phyloP scores from a whole-genome alignment of 768 basidiomycete genomes.

The Boletus vinaceobasis region DNA sequence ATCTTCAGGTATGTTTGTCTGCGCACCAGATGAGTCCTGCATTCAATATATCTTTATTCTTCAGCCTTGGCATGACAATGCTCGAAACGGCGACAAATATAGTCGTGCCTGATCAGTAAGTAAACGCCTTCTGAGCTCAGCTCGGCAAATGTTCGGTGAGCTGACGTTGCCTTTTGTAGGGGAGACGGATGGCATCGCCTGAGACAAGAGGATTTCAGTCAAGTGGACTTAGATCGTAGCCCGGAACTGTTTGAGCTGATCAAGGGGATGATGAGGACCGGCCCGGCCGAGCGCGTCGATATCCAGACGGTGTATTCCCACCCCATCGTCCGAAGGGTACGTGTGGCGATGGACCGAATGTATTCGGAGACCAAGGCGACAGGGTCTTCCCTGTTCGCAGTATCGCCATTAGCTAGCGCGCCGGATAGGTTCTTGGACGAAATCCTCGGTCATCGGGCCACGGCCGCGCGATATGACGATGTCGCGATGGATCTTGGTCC shows the following conservation, averaged over 20 bases:
- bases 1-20: constrained; percentile 78
- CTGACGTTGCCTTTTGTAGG: constrained; percentile 42
- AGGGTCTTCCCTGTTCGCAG: constrained; percentile 44
- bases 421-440: constrained; percentile 61
- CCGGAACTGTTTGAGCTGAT: constrained; percentile 66
- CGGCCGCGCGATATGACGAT: constrained; percentile 13
- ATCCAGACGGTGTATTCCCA: constrained; percentile 58
- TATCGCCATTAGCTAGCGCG: constrained; percentile 63
- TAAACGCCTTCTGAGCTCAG: constrained; percentile 20
- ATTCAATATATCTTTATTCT: constrained; percentile 16
- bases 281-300: constrained; percentile 56
- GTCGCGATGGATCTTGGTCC: constrained; percentile 40
- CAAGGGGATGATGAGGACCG: constrained; percentile 72
- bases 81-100: constrained; percentile 95
- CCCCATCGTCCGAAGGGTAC: constrained; percentile 60
- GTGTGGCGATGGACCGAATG: constrained; percentile 58
- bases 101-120: constrained; percentile 94
- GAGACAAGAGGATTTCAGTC: constrained; percentile 86
- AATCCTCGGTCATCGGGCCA: constrained; percentile 41
- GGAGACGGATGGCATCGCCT: constrained; percentile 93
- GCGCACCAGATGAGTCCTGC: background rate
- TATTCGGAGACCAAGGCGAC: constrained; percentile 37
- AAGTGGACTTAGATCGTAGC: constrained; percentile 69
- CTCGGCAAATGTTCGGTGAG: constrained; percentile 6
- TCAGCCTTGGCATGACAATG: constrained; percentile 91